These are phyloP conservation scores for Sporothrix schenckii DNA, from an alignment of 2,329 filamentous ascomycete genomes.

Conservation along the genomic window DNA sequence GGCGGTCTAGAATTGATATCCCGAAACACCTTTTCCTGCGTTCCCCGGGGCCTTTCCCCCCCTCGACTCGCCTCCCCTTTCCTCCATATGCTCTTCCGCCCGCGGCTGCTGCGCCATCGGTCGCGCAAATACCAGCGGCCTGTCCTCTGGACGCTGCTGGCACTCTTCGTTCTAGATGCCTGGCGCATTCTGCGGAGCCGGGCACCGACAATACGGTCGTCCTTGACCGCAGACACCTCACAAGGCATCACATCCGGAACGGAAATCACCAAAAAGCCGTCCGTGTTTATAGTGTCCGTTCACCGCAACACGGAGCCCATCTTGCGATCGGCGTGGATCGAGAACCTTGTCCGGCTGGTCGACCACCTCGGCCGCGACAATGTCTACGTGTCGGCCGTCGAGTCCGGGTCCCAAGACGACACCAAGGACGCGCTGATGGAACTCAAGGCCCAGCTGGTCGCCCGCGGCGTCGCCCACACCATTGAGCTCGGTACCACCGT, in stretches of 20 bases:
- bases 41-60: not conserved
- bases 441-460: conserved; percentile 57
- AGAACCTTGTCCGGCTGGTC: conserved; percentile 59
- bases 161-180: conserved; percentile 44
- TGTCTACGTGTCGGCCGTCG: conserved; percentile 66
- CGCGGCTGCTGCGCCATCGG: conserved; percentile 41
- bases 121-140: conserved; percentile 42
- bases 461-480: conserved; percentile 55
- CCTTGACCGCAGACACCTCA: conserved; percentile 33
- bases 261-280: conserved; percentile 38
- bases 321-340: conserved; percentile 62
- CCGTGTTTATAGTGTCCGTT: conserved; percentile 66
- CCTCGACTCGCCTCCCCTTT: not conserved
- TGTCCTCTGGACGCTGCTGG: conserved; percentile 41
- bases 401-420: conserved; percentile 69
- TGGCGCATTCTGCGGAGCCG: conserved; percentile 34
- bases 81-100: conserved; percentile 43
- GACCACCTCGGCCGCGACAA: conserved; percentile 62
- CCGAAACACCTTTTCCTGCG: not conserved
- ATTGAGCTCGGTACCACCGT: conserved; percentile 60
- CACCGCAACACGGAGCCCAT: conserved; percentile 68
- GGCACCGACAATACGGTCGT: conserved; percentile 28
- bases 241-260: conserved; percentile 5
- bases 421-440: conserved; percentile 64
- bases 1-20: not conserved